Base-by-base conservation (phyloP, 305 asterid genomes). In the Euphrasia arctica region DNA sequence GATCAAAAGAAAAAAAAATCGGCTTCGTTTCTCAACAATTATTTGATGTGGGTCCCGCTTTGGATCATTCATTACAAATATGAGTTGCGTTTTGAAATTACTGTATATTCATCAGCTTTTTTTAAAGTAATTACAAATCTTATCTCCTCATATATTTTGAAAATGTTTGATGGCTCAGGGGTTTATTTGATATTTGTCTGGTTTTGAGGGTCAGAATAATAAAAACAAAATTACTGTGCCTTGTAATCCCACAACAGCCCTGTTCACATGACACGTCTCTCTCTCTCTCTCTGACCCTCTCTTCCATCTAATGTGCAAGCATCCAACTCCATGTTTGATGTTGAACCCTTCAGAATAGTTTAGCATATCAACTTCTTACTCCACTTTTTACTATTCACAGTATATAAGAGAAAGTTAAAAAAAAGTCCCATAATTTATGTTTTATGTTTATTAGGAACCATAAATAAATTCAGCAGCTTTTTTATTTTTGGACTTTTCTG, bases 401-500 rank as follows among this genome's bases (percentile, higher is more conserved):
- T 10, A 62, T 28, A n/a, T 9, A 29, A 11, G 41, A 32, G 9
- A 15, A 1, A 34, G 13, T 11, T 66, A 13, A 34, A 11, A 13
- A 34, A 11, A 32, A 1, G 11, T 29, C 49, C 29, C 0, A 13
- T n/a, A 4, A 36, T 51, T 56, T 8, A n/a, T 49, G 34, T 62
- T 25, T 58, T 65, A 1, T 3, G 39, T 31, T 64, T n/a, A 10
- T 50, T n/a, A 1, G 54, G 3, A n/a, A 10, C 9, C 43, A 39
- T 47, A 47, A 9, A 34, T 12, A 76, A 72, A 61, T 74, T 54
- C 29, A 42, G 64, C 68, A 65, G n/a, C 42, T 29, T 51, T 54
- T 9, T 9, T 63, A 18, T 9, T 22, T 18, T 63, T 32, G 71
- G 68, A 41, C 27, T 51, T 71, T 72, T 45, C 58, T 54, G 66